phyloP scores from a whole-genome alignment of 139 green algal genomes.

The Chlamydomonas sphaeroides region DNA sequence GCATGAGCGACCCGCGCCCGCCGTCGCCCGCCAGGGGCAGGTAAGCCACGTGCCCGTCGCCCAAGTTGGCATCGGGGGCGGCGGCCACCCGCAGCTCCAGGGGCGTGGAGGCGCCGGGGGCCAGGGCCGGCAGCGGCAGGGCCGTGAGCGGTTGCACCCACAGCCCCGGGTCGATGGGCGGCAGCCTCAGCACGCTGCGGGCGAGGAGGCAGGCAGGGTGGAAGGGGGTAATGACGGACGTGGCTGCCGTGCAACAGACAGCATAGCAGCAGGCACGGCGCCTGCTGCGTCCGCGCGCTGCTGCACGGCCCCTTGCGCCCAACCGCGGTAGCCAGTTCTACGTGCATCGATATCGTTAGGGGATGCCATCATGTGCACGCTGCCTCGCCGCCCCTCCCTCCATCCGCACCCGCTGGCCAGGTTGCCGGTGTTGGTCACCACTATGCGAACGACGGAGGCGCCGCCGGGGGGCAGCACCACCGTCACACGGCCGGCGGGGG shows the following conservation, averaged over 20 bases:
- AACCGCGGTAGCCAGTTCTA: no score
- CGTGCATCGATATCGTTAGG: no score
- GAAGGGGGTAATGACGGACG: no score
- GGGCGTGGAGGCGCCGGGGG: neutral
- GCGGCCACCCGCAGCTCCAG: neutral
- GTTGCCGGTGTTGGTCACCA: conserved; percentile 13
- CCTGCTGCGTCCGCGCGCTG: no score
- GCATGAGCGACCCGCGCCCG: neutral
- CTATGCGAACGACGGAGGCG: neutral
- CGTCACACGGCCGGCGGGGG: neutral
- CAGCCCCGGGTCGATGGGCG: no score
- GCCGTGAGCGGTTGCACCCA: neutral
- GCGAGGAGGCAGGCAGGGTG: no score
- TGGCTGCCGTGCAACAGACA: no score
- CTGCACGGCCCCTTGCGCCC: no score
- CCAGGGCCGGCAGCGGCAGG: neutral
- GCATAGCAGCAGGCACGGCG: no score
- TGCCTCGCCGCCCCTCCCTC: no score
- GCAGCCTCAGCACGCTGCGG: neutral
- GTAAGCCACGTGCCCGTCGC: neutral
- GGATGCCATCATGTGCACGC: no score
- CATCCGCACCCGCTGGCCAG: neutral
- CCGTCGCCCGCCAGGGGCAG: neutral
- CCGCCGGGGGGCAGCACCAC: conserved; percentile 20
- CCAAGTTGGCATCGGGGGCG: neutral